Base-by-base conservation (phyloP, 176 grass and related monocot species). In the Rhynchospora tenuis region DNA sequence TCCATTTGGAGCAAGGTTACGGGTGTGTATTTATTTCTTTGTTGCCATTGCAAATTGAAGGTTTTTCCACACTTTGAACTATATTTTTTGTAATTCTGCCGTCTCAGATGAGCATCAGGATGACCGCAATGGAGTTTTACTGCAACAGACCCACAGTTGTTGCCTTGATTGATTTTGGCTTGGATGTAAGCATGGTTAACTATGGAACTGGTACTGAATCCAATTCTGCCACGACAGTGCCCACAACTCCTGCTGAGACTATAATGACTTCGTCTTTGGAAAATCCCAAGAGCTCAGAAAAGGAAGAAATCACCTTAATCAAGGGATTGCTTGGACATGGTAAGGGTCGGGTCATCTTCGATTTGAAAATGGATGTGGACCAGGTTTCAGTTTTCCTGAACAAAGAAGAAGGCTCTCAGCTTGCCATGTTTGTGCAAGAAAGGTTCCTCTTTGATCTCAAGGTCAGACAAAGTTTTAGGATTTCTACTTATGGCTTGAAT, bases 371-470 rank as follows among this genome's bases (percentile, higher is more conserved):
- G 95, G 92, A 98, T 90, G 89, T 98, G 31, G 95, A 98, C 82
- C 89, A 88, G 59, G 92, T 98, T 71, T 94, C 90, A 43, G 86
- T 98, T 83, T 98, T 94, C 91, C 95, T 98, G 88, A 98, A 98
- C 80, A 94, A 91, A 83, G 95, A 98, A 87, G 92, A 98, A 90
- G 87, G 89, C 79, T 91, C 89, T 84, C 92, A 94, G 78, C 95
- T 98, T 90, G 95, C 95, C 81, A 91, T 94, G 91, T 98, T 98
- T 70, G 92, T 93, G 69, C 92, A 94, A 87, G 95, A 98, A 74
- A 93, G 88, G 76, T 98, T 98, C 89, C 89, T 94, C 47, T 93
- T 98, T 81, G 95, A 93, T 85, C 51, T 98, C 48, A 98, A 94
- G 95, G 95, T 98, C 86, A 88, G 81, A 29, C 70, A 75, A 82